Evolutionary conservation across 2,329 filamentous ascomycete species (phyloP).

Genomic region (Colletotrichum caudatum): DNA sequence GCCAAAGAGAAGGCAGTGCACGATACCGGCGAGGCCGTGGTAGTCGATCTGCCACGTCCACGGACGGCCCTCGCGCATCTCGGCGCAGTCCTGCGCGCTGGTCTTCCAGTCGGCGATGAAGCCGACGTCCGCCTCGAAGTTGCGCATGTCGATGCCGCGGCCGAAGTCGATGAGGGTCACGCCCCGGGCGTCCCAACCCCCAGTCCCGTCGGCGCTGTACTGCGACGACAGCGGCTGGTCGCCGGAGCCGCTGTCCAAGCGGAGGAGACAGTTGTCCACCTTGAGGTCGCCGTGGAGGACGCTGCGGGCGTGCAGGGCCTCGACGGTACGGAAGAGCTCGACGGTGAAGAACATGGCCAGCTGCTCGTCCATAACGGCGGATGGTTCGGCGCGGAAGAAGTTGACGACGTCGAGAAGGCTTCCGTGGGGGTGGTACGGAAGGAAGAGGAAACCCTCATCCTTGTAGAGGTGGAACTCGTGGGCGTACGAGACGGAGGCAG

Average conservation of each 20-base stretch:
- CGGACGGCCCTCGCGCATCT: conserved; percentile 92
- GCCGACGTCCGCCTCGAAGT: conserved; percentile 79
- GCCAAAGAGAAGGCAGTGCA: conserved; percentile 92
- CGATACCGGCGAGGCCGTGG: conserved; percentile 87
- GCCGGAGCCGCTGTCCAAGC: conserved; percentile 70
- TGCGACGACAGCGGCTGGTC: conserved; percentile 65
- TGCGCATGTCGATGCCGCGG: conserved; percentile 91
- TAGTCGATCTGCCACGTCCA: conserved; percentile 99
- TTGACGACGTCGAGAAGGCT: conserved; percentile 97
- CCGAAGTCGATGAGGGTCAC: conserved; percentile 94
- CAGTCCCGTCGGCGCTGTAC: conserved; percentile 79
- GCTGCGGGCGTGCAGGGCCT: conserved; percentile 82
- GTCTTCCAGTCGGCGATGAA: conserved; percentile 98
- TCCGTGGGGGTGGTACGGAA: conserved; percentile 89
- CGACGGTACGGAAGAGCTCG: conserved; percentile 90
- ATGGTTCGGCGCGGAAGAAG: conserved; percentile 77
- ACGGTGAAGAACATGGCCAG: conserved; percentile 96
- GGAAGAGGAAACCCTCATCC: conserved; percentile 89
- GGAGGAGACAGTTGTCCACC: conserved; percentile 92
- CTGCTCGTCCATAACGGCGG: conserved; percentile 86
- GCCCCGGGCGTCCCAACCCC: conserved; percentile 85
- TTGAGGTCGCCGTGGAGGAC: conserved; percentile 96
- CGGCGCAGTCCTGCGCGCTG: conserved; percentile 86
- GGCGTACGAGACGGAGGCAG: conserved; percentile 82
- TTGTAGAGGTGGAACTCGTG: conserved; percentile 93